These are phyloP conservation scores for Plasmodium knowlesi DNA, from an alignment of 169 alveolate genomes.

Conservation along the genomic window DNA sequence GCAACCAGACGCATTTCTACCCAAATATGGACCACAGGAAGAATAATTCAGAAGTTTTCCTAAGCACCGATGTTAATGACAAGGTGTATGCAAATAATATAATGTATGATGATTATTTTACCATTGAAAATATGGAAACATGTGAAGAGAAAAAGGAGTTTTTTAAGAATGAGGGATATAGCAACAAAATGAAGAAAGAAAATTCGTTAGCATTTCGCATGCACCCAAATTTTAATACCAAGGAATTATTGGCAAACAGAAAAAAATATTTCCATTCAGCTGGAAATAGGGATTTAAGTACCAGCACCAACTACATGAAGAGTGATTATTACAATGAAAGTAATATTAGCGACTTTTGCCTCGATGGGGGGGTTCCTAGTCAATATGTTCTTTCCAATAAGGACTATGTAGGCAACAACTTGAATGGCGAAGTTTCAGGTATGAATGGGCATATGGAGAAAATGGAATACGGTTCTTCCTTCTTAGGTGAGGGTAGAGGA, in stretches of 20 bases:
- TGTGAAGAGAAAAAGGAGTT: constrained; percentile 57
- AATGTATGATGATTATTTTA: constrained; percentile 74
- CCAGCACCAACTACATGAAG: background rate
- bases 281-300: constrained; percentile 14
- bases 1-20: constrained; percentile 15
- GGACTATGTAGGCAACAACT: constrained; percentile 6
- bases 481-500: background rate
- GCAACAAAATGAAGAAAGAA: background rate
- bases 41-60: constrained; percentile 48
- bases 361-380: constrained; percentile 3
- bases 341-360: background rate
- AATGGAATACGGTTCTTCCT: background rate
- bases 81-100: constrained; percentile 46
- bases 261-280: constrained; percentile 9
- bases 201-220: background rate
- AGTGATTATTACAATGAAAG: constrained; percentile 11
- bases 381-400: background rate
- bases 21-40: constrained; percentile 18
- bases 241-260: constrained; percentile 14
- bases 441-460: background rate
- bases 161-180: constrained; percentile 34
- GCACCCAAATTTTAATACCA: constrained; percentile 1
- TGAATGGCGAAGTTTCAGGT: background rate
- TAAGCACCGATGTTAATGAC: constrained; percentile 27
- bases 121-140: constrained; percentile 67